phyloP scores from a whole-genome alignment of 441 rosid species.

The Eutrema salsugineum region DNA sequence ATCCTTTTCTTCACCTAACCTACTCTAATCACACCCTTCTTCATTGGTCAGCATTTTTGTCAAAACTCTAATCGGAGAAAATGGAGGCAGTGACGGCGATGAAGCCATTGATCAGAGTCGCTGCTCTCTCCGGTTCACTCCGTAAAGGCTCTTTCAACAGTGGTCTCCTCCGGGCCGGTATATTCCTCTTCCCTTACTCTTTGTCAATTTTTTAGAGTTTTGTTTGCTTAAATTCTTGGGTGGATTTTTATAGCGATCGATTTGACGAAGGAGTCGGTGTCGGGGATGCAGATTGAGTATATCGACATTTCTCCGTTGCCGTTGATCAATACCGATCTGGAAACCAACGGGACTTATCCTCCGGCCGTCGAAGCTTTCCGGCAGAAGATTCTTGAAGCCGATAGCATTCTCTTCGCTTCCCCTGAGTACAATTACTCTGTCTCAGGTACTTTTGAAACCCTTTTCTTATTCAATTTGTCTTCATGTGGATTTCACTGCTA shows the following conservation, averaged over 20 bases:
- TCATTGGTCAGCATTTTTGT: background rate
- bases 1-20: background rate
- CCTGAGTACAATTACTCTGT: constrained; percentile 81
- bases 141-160: constrained; percentile 58
- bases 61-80: background rate
- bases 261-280: constrained; percentile 41
- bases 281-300: constrained; percentile 57
- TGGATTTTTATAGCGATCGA: constrained; percentile 37
- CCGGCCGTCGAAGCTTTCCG: constrained; percentile 65
- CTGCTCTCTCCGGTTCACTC: constrained; percentile 72
- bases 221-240: background rate
- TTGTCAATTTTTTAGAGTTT: background rate
- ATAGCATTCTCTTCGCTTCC: constrained; percentile 60
- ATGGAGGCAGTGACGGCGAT: constrained; percentile 40
- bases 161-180: constrained; percentile 73
- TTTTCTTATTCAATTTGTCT: background rate
- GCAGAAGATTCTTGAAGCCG: constrained; percentile 48
- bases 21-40: background rate
- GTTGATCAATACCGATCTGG: constrained; percentile 75
- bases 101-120: constrained; percentile 53
- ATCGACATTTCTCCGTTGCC: constrained; percentile 65
- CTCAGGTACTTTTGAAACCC: constrained; percentile 35
- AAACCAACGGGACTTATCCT: constrained; percentile 57
- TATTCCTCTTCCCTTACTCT: background rate
- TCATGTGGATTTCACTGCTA: background rate